Percentiles rank a stretch among this genome's conserved stretches.
Conservation (phyloP, 2,329 filamentous ascomycete species). For the Penicillium sp. region DNA sequence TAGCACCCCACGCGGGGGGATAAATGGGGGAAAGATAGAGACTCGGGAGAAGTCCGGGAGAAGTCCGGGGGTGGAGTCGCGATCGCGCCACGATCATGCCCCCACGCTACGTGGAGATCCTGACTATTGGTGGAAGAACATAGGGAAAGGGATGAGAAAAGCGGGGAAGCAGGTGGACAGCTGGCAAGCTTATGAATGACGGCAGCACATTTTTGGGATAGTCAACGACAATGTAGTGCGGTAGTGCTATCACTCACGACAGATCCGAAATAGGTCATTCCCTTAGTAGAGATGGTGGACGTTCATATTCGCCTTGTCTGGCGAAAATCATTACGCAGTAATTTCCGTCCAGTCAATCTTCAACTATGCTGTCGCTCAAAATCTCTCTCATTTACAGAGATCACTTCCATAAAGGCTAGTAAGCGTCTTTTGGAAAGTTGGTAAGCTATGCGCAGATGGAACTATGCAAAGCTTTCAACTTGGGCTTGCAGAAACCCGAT, state of each 20-base stretch:
- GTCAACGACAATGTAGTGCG: too few relatives aligned
- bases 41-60: conserved; percentile 19
- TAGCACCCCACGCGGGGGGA: conserved; percentile 22
- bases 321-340: conserved; percentile 49
- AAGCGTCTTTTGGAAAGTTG: too few relatives aligned
- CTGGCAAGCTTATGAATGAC: neutral
- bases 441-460: too few relatives aligned
- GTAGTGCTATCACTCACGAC: too few relatives aligned
- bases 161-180: neutral
- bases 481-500: too few relatives aligned
- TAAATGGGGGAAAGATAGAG: neutral
- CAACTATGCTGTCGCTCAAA: conserved; percentile 12
- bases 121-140: conserved; percentile 25
- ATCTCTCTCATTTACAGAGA: conserved; percentile 10
- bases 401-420: neutral
- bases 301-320: conserved; percentile 53
- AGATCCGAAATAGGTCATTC: too few relatives aligned
- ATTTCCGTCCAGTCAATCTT: conserved; percentile 32
- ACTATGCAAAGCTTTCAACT: too few relatives aligned
- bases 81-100: conserved; percentile 1
- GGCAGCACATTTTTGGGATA: too few relatives aligned
- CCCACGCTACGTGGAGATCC: conserved; percentile 10
- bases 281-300: conserved; percentile 31
- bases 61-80: conserved; percentile 20
- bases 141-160: neutral